Percentiles rank a stretch among this genome's conserved stretches.
Conservation (phyloP, 345 rosid genomes). For the Ceriops tagal region DNA sequence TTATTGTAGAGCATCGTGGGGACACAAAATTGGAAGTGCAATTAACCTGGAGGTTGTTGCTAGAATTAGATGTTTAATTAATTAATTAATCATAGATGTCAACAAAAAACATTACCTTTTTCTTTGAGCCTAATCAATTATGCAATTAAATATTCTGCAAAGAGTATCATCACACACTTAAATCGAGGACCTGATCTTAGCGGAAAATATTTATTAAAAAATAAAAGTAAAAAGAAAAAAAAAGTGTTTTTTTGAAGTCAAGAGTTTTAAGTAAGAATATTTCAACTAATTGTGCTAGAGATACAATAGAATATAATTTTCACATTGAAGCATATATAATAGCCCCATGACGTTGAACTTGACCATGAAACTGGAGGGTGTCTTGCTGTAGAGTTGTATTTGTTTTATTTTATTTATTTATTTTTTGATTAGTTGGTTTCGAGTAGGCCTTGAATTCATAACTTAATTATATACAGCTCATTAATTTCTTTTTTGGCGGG, state of each 20-base stretch:
- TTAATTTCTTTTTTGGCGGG: too few species aligned
- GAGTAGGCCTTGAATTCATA: too few species aligned
- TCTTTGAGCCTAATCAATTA: slow-evolving; percentile 20
- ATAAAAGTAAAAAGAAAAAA: neutral
- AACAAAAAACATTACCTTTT: slow-evolving; percentile 9
- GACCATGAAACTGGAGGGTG: too few species aligned
- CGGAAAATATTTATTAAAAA: neutral
- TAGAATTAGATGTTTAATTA: neutral
- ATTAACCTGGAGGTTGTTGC: slow-evolving; percentile 16
- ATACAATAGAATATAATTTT: too few species aligned
- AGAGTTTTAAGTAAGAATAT: too few species aligned
- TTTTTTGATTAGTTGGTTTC: too few species aligned
- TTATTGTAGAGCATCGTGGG: slow-evolving; percentile 3
- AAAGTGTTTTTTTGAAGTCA: neutral
- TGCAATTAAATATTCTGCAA: slow-evolving; percentile 12
- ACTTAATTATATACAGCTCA: too few species aligned
- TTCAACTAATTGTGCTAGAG: too few species aligned
- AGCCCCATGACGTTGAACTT: too few species aligned
- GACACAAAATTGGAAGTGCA: slow-evolving; percentile 21
- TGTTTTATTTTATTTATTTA: too few species aligned
- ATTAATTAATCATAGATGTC: neutral
- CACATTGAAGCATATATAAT: too few species aligned
- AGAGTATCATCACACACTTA: neutral
- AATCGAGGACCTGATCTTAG: neutral
- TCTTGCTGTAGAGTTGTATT: too few species aligned